Evolutionary conservation across 1,284 basidiomycete species (phyloP).

Genomic region (Apiotrichum siamense): DNA sequence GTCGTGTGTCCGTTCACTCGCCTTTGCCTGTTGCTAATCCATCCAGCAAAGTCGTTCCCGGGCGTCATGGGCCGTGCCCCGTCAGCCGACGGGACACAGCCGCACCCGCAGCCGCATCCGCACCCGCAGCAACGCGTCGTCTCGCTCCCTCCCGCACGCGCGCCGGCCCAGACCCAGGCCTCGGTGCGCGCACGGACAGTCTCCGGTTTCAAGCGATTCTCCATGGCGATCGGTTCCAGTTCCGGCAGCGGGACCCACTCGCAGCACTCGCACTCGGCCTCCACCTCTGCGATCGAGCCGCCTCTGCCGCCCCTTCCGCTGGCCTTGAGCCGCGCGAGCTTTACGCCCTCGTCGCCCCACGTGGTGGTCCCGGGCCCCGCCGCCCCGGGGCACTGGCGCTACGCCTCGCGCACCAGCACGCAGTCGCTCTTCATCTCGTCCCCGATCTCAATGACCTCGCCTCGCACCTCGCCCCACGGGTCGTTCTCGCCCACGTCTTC

Average conservation of each 20-base stretch:
- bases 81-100: not conserved
- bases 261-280: not conserved
- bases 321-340: not conserved
- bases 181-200: constrained; percentile 3
- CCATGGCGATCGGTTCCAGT: not conserved
- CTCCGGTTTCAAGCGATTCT: constrained; percentile 8
- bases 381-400: not conserved
- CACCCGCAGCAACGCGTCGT: not conserved
- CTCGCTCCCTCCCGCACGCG: not conserved
- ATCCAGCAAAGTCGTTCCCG: constrained; percentile 12
- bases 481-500: not conserved
- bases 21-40: not conserved
- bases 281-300: not conserved
- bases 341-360: not conserved
- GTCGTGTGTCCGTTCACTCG: not conserved
- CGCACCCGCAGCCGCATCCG: no score
- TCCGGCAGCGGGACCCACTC: no score
- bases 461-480: not conserved
- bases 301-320: not conserved
- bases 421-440: not conserved
- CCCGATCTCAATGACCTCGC: not conserved
- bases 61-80: not conserved
- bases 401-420: not conserved
- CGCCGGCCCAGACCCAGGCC: not conserved
- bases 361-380: not conserved